Base-by-base conservation (phyloP, 345 rosid species). In the Eucalyptus rudis region DNA sequence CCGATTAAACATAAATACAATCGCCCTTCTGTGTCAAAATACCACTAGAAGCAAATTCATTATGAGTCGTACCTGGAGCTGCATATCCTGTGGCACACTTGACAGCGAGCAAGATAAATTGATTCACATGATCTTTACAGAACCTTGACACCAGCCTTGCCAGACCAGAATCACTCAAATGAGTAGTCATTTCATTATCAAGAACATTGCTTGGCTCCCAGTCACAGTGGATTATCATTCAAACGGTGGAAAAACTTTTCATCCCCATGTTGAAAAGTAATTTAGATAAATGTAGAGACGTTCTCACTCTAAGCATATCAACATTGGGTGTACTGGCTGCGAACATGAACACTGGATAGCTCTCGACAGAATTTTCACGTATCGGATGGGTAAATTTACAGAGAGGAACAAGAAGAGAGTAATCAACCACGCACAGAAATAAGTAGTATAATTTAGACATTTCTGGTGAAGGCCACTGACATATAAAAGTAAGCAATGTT, bases 391-490 rank as follows among this genome's bases (percentile, higher is more conserved):
- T 64, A 64, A 29, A 64, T 64, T 14, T 64, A n/a, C 36, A n/a
- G 36, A 64, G 36, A 64, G 19, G 36, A 64, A 64, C 76, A 62
- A 62, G 31, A 62, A 62, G 71, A 62, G 71, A 62, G 33, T 29
- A 62, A 62, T 62, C 33, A 13, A 62, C 33, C 17, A 2, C 33
- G 5, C 36, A n/a, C 5, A 27, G 36, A 64, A n/a, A n/a, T 64
- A 64, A 7, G 8, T 3, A 64, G 36, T 14, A 64, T n/a, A n/a
- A 64, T n/a, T 4, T n/a, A 13, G 33, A n/a, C 36, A 64, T 64
- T 64, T 97, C 95, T 98, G 99, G 92, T 97, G 87, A 96, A 98
- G 92, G 99, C 98, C 64, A 96, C 99, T 45, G 99, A 97, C 68
- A 98, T 98, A 92, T 94, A 94, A 93, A 98, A 92, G 90, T 95